Percentiles rank a stretch among this genome's conserved stretches.
phyloP scores from a whole-genome alignment of 176 grass and related monocot species.

The Canna indica region DNA sequence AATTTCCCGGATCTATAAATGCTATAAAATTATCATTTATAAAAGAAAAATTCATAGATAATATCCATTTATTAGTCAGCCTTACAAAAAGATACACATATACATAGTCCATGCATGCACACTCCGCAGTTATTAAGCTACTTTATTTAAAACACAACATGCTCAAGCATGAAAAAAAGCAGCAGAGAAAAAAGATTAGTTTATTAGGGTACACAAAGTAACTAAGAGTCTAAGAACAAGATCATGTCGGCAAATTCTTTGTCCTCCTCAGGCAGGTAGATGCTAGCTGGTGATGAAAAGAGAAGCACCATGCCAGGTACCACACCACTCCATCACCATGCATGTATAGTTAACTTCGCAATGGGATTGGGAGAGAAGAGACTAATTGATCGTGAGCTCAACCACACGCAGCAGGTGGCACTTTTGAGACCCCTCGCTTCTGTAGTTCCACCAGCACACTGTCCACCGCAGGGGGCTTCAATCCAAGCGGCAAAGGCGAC shows the following conservation, averaged over 20 bases:
- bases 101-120: too few species aligned
- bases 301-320: too few species aligned
- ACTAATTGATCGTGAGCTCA: neutral
- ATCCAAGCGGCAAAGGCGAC: conserved; percentile 82
- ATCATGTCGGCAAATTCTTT: neutral
- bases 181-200: too few species aligned
- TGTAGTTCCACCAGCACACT: conserved; percentile 83
- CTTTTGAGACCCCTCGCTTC: conserved; percentile 63
- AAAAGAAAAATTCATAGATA: conserved; percentile 1
- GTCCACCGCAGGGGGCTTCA: conserved; percentile 65
- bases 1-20: too few species aligned
- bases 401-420: conserved; percentile 28
- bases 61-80: neutral
- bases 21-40: neutral
- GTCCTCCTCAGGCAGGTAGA: too few species aligned
- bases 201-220: too few species aligned
- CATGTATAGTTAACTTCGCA: too few species aligned
- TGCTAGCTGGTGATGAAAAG: too few species aligned
- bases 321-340: too few species aligned
- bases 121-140: neutral
- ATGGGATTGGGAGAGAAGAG: too few species aligned
- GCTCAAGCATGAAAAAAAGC: neutral
- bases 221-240: neutral
- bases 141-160: neutral
- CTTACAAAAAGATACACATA: neutral